Evolutionary conservation across 345 rosid species (phyloP).

Genomic region (Isatis tinctoria): DNA sequence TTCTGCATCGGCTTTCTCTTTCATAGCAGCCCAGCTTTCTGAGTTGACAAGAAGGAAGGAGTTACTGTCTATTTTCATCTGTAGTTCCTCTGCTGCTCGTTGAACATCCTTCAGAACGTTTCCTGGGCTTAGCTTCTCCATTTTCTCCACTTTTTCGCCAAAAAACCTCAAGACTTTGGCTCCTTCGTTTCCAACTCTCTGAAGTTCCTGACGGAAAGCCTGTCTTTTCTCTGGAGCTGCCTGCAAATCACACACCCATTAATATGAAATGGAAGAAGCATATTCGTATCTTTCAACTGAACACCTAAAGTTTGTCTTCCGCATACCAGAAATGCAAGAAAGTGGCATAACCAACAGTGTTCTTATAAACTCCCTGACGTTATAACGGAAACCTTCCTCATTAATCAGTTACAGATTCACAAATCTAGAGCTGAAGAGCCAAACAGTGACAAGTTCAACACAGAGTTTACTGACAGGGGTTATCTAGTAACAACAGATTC

Average conservation of each 20-base stretch:
- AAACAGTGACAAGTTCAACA: neutral
- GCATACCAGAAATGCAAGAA: neutral
- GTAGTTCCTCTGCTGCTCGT: constrained; percentile 69
- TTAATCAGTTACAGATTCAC: neutral
- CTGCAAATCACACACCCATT: constrained; percentile 37
- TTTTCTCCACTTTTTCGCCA: constrained; percentile 45
- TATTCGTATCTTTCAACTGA: neutral
- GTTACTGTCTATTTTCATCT: constrained; percentile 60
- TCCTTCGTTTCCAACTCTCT: constrained; percentile 50
- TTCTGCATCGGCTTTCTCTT: constrained; percentile 24
- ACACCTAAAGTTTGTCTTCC: neutral
- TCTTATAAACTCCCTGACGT: neutral
- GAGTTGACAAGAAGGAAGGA: constrained; percentile 70
- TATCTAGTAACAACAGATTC: neutral
- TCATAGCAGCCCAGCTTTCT: constrained; percentile 57
- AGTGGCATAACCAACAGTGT: too few relatives aligned
- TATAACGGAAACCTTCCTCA: neutral
- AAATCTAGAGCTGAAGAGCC: neutral
- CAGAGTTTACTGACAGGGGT: neutral
- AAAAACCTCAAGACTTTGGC: constrained; percentile 49
- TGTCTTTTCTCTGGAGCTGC: constrained; percentile 77
- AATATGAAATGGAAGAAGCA: neutral
- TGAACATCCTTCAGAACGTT: constrained; percentile 57
- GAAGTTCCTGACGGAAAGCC: constrained; percentile 49
- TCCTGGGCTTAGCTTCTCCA: constrained; percentile 48